A percentile compares a stretch with the other conserved stretches of the same genome.
These are phyloP conservation scores for Hebeloma cylindrosporum DNA, from an alignment of 768 basidiomycete species.

Conservation along the genomic window DNA sequence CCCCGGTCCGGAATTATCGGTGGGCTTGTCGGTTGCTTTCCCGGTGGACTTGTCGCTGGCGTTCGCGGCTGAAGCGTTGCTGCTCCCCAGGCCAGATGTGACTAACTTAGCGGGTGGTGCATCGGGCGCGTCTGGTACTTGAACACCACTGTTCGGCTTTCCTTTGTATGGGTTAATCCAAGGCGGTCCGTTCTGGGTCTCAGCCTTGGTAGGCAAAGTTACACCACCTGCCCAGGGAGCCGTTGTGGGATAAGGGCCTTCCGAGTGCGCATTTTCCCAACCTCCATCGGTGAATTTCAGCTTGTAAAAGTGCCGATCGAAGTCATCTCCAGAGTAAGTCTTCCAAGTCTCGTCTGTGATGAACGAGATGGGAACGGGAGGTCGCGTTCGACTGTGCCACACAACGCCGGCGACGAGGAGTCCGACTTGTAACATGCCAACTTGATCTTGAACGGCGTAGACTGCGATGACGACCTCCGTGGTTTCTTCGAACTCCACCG, in stretches of 20 bases:
- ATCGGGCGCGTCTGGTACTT: conserved; percentile 9
- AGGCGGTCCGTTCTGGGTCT: not conserved
- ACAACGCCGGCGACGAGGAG: conserved; percentile 4
- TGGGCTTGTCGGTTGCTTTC: too few species aligned
- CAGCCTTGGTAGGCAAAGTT: not conserved
- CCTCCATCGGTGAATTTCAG: not conserved
- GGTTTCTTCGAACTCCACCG: conserved; percentile 8
- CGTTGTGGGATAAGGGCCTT: not conserved
- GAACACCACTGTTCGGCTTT: not conserved
- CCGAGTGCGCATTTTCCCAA: conserved; percentile 5
- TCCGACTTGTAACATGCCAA: not conserved
- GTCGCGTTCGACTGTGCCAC: conserved; percentile 8
- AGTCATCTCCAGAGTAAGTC: not conserved
- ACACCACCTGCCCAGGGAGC: not conserved
- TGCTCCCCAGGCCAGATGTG: too few species aligned
- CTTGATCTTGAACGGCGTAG: conserved; percentile 8
- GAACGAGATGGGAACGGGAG: not conserved
- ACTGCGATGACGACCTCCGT: conserved; percentile 10
- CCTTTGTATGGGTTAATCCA: not conserved
- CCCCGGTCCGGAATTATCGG: too few species aligned
- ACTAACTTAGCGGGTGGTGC: conserved; percentile 6
- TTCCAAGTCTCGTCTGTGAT: conserved; percentile 10
- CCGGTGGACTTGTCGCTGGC: too few species aligned
- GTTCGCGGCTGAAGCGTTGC: too few species aligned
- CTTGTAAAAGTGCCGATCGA: not conserved